phyloP scores from a whole-genome alignment of 768 basidiomycete species.

The Rhizopogon salebrosus region DNA sequence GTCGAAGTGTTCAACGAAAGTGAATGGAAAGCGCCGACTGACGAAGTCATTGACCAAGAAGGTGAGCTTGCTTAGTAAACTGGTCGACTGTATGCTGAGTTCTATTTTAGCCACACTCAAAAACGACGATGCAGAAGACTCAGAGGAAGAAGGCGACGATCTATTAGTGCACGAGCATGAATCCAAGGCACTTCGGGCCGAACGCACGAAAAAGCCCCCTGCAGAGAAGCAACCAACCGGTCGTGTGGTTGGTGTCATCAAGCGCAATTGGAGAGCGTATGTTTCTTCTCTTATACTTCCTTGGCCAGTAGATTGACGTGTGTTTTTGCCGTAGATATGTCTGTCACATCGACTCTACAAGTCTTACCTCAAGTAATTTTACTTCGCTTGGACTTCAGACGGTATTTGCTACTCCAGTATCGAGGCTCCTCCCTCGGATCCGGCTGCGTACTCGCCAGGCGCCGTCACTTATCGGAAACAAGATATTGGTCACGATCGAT shows the following conservation, averaged over 20 bases:
- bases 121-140: conserved; percentile 83
- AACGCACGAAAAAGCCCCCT: conserved; percentile 21
- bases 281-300: conserved; percentile 25
- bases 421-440: conserved; percentile 87
- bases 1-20: conserved; percentile 82
- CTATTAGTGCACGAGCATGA: conserved; percentile 30
- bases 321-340: conserved; percentile 58
- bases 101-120: conserved; percentile 62
- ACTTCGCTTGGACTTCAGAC: conserved; percentile 85
- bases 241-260: conserved; percentile 84
- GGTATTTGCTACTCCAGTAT: conserved; percentile 92
- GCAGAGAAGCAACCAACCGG: conserved; percentile 86
- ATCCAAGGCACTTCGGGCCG: conserved; percentile 32
- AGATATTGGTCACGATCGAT: conserved; percentile 94
- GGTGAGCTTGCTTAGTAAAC: conserved; percentile 36
- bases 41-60: conserved; percentile 94
- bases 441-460: conserved; percentile 94
- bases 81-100: background rate
- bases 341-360: conserved; percentile 89
- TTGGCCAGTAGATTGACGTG: background rate
- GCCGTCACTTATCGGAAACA: conserved; percentile 80
- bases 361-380: conserved; percentile 70
- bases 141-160: conserved; percentile 52
- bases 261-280: conserved; percentile 93
- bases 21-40: conserved; percentile 89